A percentile compares a stretch with the other conserved stretches of the same genome.
These are phyloP conservation scores for Nakaseomyces sp. DNA, from an alignment of 1,139 yeast genomes.

Conservation along the genomic window DNA sequence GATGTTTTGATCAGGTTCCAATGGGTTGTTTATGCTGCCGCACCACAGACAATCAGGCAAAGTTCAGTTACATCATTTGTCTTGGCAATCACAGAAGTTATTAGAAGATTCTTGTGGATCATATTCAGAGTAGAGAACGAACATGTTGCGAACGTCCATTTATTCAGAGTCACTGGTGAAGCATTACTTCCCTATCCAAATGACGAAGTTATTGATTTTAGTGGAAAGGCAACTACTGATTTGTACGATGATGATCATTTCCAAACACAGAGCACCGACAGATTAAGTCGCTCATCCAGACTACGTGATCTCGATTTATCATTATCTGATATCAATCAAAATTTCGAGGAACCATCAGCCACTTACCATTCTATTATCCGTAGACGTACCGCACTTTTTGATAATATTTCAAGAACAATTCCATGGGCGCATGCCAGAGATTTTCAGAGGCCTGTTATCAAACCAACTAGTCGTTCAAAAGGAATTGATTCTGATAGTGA, in stretches of 20 bases:
- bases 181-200: constrained; percentile 70
- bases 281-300: constrained; percentile 3
- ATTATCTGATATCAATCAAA: constrained; percentile 5
- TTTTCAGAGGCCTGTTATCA: constrained; percentile 53
- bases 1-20: constrained; percentile 75
- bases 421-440: constrained; percentile 82
- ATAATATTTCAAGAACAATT: constrained; percentile 50
- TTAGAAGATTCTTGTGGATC: constrained; percentile 81
- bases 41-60: constrained; percentile 70
- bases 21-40: constrained; percentile 76
- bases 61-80: constrained; percentile 84
- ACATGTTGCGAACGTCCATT: constrained; percentile 79
- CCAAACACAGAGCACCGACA: background rate
- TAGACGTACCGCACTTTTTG: constrained; percentile 34
- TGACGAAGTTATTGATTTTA: constrained; percentile 8
- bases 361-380: constrained; percentile 22
- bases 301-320: constrained; percentile 5
- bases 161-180: constrained; percentile 81
- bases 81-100: constrained; percentile 71
- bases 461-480: constrained; percentile 13
- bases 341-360: constrained; percentile 16
- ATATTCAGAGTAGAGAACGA: constrained; percentile 92
- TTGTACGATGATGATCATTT: constrained; percentile 4
- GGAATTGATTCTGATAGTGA: constrained; percentile 32
- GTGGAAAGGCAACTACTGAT: background rate